Conservation (phyloP, 345 rosid genomes). For the Ceriops tagal region DNA sequence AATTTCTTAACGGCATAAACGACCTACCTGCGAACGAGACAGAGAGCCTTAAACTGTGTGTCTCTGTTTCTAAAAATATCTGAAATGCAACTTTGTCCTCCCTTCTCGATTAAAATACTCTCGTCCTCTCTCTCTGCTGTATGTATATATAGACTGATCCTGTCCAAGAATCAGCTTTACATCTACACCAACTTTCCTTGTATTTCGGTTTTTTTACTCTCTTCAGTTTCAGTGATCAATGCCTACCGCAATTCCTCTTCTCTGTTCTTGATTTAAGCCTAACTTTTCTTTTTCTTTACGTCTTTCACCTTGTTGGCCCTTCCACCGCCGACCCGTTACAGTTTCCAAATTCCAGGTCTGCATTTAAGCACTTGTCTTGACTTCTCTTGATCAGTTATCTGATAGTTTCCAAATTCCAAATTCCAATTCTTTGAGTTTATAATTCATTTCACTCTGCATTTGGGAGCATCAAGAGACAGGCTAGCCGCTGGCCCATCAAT, state of each 20-base stretch:
- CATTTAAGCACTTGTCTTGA: no score
- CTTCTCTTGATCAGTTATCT: no score
- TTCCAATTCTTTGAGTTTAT: no score
- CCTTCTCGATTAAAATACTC: not conserved
- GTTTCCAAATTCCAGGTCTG: not conserved
- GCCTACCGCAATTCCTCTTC: not conserved
- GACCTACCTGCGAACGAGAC: slow-evolving; percentile 9
- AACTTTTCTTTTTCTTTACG: no score
- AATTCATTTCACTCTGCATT: no score
- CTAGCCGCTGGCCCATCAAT: not conserved
- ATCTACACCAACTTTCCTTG: not conserved
- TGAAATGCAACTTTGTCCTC: not conserved
- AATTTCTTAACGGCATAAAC: slow-evolving; percentile 19
- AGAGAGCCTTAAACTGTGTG: not conserved
- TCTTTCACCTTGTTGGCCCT: not conserved
- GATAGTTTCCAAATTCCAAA: no score
- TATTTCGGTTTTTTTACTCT: not conserved
- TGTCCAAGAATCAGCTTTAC: not conserved
- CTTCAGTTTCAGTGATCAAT: not conserved
- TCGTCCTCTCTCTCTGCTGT: not conserved
- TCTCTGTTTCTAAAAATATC: no score
- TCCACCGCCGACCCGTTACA: not conserved
- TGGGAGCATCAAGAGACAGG: not conserved
- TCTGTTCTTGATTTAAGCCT: not conserved
- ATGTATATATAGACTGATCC: not conserved